Evolutionary conservation across 1,284 basidiomycete species (phyloP), one percentile per base, ranked within the genome.

Genomic region (Cutaneotrichosporon dermatis): DNA sequence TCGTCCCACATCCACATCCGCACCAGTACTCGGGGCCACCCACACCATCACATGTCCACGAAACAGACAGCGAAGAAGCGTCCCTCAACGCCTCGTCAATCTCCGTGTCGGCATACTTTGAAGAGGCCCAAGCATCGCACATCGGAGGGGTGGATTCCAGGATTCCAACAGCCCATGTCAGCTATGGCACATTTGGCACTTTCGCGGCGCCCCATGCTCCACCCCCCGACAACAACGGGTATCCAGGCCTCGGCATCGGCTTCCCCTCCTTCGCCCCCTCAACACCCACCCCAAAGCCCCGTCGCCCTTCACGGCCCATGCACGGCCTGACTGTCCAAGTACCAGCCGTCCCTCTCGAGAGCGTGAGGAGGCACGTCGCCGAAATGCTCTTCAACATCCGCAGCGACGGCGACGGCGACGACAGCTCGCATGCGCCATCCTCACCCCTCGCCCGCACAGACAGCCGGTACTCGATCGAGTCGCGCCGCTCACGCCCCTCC

Each of bases 341-440:
- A 6, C 50, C 50, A 37, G 25, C 39, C 4, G 39, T 51, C 9
- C 50, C 50, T 2, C 50, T 51, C 16, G 50, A 33, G 10, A 40
- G 16, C 15, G 50, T 51, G 37, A 37, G 50, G 13, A n/a, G 50
- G 16, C 15, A 40, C 16, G 50, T 51, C 25, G 25, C 50, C 10
- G 50, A 51, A 36, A 51, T 51, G 50, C 50, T 51, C 37, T 51
- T 51, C 50, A 51, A 51, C 50, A 40, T 51, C 15, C 33, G 46
- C 46, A 12, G 34, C 34, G 46, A 49, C 33, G 46, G 35, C 34
- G 46, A 49, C 33, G 46, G 35, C 46, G 46, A 49, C 34, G 34
- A 13, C 10, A n/a, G 8, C n/a, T 44, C 46, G 2, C 46, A 16
- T 33, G 39, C 39, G 39, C 37, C 50, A 15, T 16, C 50, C 2